Conservation (phyloP, 345 rosid genomes). For the Excoecaria cochinchinensis region DNA sequence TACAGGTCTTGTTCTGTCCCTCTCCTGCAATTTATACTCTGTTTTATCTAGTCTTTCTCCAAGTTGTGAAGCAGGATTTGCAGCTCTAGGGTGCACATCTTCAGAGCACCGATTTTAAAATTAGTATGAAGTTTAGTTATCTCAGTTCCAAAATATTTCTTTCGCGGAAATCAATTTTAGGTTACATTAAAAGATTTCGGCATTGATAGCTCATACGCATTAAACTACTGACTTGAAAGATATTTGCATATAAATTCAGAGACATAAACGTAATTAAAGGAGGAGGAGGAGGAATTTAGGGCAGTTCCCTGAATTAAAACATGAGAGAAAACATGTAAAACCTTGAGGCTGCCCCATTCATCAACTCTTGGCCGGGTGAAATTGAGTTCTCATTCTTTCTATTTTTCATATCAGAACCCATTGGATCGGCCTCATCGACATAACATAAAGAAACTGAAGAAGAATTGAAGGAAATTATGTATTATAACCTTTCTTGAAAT, state of each 20-base stretch:
- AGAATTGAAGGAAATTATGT: not conserved
- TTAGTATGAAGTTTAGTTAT: not conserved
- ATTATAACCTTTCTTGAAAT: slow-evolving; percentile 13
- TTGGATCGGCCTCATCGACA: slow-evolving; percentile 59
- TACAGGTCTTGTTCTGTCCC: too few relatives aligned
- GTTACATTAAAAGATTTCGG: too few relatives aligned
- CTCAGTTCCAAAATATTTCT: not conserved
- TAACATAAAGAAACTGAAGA: too few relatives aligned
- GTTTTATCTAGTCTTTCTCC: not conserved
- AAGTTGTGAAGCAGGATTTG: not conserved
- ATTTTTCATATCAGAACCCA: slow-evolving; percentile 18
- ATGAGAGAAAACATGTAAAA: slow-evolving; percentile 20
- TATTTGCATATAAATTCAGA: too few relatives aligned
- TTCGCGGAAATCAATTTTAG: too few relatives aligned
- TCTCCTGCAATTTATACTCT: too few relatives aligned
- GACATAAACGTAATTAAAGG: too few relatives aligned
- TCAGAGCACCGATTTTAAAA: not conserved
- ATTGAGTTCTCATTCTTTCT: slow-evolving; percentile 23
- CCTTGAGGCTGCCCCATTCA: slow-evolving; percentile 26
- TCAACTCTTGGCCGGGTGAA: slow-evolving; percentile 44
- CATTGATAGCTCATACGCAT: too few relatives aligned
- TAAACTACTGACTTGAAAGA: too few relatives aligned
- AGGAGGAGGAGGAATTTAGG: too few relatives aligned
- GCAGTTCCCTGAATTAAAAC: slow-evolving; percentile 25
- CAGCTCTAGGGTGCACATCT: not conserved